phyloP scores from a whole-genome alignment of 164 flowering plant species.

The Piper betle region DNA sequence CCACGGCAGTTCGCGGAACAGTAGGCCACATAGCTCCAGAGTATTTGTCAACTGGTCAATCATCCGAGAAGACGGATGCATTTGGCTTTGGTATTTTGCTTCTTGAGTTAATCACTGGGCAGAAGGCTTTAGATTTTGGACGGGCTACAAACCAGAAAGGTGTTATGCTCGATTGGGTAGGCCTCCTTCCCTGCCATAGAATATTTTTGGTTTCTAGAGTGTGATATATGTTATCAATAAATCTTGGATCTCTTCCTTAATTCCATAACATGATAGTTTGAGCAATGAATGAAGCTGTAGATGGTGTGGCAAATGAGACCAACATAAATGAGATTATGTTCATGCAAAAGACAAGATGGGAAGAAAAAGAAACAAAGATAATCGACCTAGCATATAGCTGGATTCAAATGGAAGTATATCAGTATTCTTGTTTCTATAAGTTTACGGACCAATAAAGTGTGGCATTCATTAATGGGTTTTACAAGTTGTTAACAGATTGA shows the following conservation, averaged over 20 bases:
- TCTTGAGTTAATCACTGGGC: conserved; percentile 75
- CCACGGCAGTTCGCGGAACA: conserved; percentile 84
- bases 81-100: conserved; percentile 82
- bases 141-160: conserved; percentile 48
- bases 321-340: too few relatives aligned
- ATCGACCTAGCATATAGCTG: too few relatives aligned
- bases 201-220: not conserved
- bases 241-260: not conserved
- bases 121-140: conserved; percentile 75
- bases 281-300: too few relatives aligned
- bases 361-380: too few relatives aligned
- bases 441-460: too few relatives aligned
- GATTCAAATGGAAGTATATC: too few relatives aligned
- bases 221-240: not conserved
- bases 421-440: too few relatives aligned
- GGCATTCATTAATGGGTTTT: too few relatives aligned
- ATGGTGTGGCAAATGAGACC: too few relatives aligned
- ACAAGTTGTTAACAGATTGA: too few relatives aligned
- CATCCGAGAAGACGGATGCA: conserved; percentile 82
- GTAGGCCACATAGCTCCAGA: conserved; percentile 93
- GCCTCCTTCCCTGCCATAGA: not conserved
- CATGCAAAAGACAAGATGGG: too few relatives aligned
- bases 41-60: conserved; percentile 76
- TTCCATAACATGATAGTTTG: too few relatives aligned
- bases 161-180: conserved; percentile 47